Conservation (phyloP, 257 asterid species). For the Thymus quinquecostatus region DNA sequence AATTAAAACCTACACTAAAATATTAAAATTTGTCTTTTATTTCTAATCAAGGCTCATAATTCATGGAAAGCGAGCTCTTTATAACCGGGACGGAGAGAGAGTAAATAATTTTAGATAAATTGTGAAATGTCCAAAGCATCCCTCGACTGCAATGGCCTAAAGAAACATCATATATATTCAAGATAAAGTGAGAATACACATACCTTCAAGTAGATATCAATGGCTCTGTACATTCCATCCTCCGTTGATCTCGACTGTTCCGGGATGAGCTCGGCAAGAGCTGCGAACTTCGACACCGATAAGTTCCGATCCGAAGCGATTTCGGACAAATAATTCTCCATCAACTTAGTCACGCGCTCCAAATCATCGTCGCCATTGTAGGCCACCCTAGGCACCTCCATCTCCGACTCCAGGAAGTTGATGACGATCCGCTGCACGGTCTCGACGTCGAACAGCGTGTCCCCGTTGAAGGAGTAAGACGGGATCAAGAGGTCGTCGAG, state of each 20-base stretch:
- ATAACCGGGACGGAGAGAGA: no score
- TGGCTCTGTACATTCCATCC: constrained; percentile 86
- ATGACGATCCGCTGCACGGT: constrained; percentile 66
- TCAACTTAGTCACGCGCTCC: constrained; percentile 59
- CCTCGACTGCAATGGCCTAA: no score
- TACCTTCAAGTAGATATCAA: constrained; percentile 89
- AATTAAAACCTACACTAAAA: no score
- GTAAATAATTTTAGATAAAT: no score
- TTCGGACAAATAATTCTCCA: constrained; percentile 77
- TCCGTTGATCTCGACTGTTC: constrained; percentile 70
- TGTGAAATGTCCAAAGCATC: no score
- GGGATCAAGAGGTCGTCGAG: constrained; percentile 79
- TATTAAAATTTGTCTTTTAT: no score
- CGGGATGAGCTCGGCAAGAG: constrained; percentile 67
- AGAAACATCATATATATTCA: not conserved
- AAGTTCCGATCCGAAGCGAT: constrained; percentile 71
- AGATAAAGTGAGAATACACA: not conserved
- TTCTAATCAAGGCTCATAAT: no score
- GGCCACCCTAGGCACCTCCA: constrained; percentile 43
- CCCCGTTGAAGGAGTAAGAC: constrained; percentile 67
- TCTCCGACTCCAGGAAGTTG: constrained; percentile 59
- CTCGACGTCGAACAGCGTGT: constrained; percentile 77
- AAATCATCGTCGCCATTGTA: constrained; percentile 44
- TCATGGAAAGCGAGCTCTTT: no score
- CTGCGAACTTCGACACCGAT: constrained; percentile 56